A percentile compares a stretch with the other conserved stretches of the same genome.
phyloP scores from a whole-genome alignment of 2,329 filamentous ascomycete species.

The Pestalotiopsis sp. region DNA sequence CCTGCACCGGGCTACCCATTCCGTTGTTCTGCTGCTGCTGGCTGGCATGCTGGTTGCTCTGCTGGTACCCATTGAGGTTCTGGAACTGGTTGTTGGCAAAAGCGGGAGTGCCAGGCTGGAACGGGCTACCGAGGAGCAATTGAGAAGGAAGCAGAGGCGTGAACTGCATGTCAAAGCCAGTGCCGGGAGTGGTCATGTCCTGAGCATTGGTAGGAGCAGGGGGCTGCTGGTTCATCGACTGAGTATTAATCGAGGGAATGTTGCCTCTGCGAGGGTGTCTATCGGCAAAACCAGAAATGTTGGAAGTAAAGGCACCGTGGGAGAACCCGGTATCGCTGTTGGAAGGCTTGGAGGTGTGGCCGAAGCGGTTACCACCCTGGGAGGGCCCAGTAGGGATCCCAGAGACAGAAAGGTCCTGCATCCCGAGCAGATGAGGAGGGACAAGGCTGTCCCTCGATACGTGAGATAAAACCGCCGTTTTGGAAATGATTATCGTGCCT shows the following conservation, averaged over 20 bases:
- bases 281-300: slow-evolving; percentile 82
- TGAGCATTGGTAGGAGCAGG: slow-evolving; percentile 53
- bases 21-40: slow-evolving; percentile 51
- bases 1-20: slow-evolving; percentile 73
- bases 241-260: slow-evolving; percentile 91
- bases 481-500: slow-evolving; percentile 63
- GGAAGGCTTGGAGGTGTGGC: slow-evolving; percentile 77
- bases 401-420: slow-evolving; percentile 81
- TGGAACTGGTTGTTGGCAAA: slow-evolving; percentile 93
- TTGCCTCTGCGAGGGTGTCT: slow-evolving; percentile 82
- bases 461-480: slow-evolving; percentile 80
- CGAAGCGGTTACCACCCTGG: slow-evolving; percentile 61
- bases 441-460: slow-evolving; percentile 79
- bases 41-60: slow-evolving; percentile 48
- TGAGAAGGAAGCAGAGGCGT: slow-evolving; percentile 93
- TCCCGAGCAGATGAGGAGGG: slow-evolving; percentile 83
- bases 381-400: slow-evolving; percentile 59
- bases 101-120: slow-evolving; percentile 90
- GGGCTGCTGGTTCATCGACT: slow-evolving; percentile 53
- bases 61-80: slow-evolving; percentile 75
- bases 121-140: slow-evolving; percentile 90
- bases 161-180: slow-evolving; percentile 97
- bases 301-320: slow-evolving; percentile 87
- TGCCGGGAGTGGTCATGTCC: slow-evolving; percentile 84
- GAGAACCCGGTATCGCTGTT: slow-evolving; percentile 88